phyloP scores from a whole-genome alignment of 1,284 basidiomycete genomes.

The Anthracocystis setariae region DNA sequence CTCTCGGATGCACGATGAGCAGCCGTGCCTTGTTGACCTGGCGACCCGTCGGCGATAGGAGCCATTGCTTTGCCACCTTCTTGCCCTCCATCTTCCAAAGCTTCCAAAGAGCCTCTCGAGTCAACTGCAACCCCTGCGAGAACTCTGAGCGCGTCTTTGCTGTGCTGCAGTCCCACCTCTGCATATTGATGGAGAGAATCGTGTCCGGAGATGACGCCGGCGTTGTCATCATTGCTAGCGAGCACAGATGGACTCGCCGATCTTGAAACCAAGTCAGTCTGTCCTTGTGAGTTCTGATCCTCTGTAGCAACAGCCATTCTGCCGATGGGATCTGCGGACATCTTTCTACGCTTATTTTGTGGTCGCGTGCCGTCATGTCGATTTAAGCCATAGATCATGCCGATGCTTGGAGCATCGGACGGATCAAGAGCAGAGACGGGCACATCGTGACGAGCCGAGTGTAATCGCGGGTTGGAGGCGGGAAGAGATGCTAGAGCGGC shows the following conservation, averaged over 20 bases:
- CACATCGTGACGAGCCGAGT: conserved; percentile 46
- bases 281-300: conserved; percentile 9
- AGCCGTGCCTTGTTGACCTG: background rate
- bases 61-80: background rate
- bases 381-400: conserved; percentile 51
- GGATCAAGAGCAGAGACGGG: conserved; percentile 47
- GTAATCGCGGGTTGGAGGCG: conserved; percentile 24
- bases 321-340: conserved; percentile 10
- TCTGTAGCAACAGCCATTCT: conserved; percentile 1
- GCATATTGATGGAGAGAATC: conserved; percentile 48
- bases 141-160: conserved; percentile 47
- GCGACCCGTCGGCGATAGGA: background rate
- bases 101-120: conserved; percentile 24
- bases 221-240: conserved; percentile 9
- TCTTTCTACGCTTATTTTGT: conserved; percentile 24
- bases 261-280: conserved; percentile 3
- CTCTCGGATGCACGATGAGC: conserved; percentile 10
- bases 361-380: conserved; percentile 16
- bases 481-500: conserved; percentile 45
- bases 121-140: conserved; percentile 47
- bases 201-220: conserved; percentile 21
- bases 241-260: conserved; percentile 16
- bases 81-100: conserved; percentile 3
- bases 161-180: conserved; percentile 46
- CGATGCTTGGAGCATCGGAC: conserved; percentile 41